A percentile compares a stretch with the other conserved stretches of the same genome.
phyloP scores from a whole-genome alignment of 768 basidiomycete genomes.

The Suillus spraguei region DNA sequence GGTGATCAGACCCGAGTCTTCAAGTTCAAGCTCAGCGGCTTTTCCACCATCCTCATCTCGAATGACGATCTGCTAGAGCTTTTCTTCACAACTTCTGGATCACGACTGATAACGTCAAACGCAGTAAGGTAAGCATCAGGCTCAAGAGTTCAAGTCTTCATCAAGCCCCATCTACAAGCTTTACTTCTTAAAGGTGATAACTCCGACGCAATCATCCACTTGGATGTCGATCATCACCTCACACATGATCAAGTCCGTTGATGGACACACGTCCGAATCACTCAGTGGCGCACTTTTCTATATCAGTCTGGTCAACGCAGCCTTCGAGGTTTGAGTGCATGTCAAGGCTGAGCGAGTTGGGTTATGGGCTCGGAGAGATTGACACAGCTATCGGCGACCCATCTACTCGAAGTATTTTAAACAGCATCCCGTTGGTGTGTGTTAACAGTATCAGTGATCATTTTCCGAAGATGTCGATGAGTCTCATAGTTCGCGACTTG shows the following conservation, averaged over 20 bases:
- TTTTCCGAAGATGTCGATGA: not conserved
- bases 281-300: not conserved
- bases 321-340: not conserved
- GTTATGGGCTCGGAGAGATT: not conserved
- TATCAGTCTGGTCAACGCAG: not conserved
- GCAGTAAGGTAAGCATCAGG: not conserved
- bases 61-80: not conserved
- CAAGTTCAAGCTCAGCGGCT: slow-evolving; percentile 8
- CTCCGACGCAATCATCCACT: not conserved
- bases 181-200: not conserved
- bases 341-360: not conserved
- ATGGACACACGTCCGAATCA: not conserved
- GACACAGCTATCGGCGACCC: not conserved
- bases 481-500: not conserved
- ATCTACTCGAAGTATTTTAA: not conserved
- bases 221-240: not conserved
- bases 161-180: not conserved
- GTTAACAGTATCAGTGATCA: not conserved
- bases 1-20: not conserved
- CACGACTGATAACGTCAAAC: not conserved
- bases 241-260: not conserved
- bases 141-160: too few relatives aligned
- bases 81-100: not conserved
- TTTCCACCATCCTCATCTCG: not conserved
- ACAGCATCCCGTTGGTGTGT: not conserved